Evolutionary conservation across 352 stramenopile genomes (phyloP).

Genomic region (Plasmopara halstedii): DNA sequence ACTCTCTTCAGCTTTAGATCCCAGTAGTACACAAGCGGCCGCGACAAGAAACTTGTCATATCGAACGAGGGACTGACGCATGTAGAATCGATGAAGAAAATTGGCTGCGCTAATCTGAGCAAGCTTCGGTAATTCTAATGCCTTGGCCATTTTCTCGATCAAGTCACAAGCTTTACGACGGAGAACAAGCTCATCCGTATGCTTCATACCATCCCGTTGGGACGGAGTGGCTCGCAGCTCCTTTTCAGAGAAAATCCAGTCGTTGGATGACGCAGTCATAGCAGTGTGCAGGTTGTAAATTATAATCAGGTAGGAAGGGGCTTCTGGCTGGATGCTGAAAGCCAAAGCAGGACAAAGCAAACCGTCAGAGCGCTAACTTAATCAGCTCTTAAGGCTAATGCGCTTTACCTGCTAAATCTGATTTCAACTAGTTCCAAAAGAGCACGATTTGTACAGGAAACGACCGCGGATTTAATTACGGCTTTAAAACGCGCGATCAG

Average conservation of each 20-base stretch:
- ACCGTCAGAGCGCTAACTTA: slow-evolving; percentile 1
- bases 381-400: background rate
- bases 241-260: slow-evolving; percentile 75
- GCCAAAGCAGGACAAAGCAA: slow-evolving; percentile 1
- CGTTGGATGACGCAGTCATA: slow-evolving; percentile 24
- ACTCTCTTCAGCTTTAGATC: slow-evolving; percentile 79
- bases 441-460: slow-evolving; percentile 8
- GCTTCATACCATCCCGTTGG: slow-evolving; percentile 69
- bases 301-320: background rate
- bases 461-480: background rate
- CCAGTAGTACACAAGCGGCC: slow-evolving; percentile 72
- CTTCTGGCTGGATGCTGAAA: slow-evolving; percentile 1
- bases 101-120: slow-evolving; percentile 78
- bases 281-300: background rate
- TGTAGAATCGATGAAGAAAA: slow-evolving; percentile 86
- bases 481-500: slow-evolving; percentile 11
- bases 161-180: slow-evolving; percentile 76
- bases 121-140: slow-evolving; percentile 71
- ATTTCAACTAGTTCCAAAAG: slow-evolving; percentile 17
- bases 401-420: slow-evolving; percentile 18
- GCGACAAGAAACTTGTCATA: slow-evolving; percentile 84
- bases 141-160: slow-evolving; percentile 80
- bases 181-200: slow-evolving; percentile 56
- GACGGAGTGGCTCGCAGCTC: slow-evolving; percentile 65
- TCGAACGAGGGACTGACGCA: slow-evolving; percentile 72